Base-by-base conservation (phyloP, 352 stramenopile species). In the Phytophthora lateralis region DNA sequence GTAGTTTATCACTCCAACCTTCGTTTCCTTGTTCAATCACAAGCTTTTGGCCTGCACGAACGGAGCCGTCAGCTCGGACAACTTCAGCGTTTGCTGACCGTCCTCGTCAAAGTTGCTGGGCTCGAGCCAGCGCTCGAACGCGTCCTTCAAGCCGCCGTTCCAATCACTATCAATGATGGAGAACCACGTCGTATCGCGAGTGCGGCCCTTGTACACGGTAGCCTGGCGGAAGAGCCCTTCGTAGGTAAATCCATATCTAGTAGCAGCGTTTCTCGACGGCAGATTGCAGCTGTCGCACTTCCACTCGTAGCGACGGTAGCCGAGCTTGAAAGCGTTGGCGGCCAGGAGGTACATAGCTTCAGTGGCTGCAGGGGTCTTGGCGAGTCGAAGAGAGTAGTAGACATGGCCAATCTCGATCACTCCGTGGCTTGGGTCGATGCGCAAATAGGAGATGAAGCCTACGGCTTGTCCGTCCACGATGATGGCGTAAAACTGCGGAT, bases 321-420 rank as follows among this genome's bases (percentile, higher is more conserved):
- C 47, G 6, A 69, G 42, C 15, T 50, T 9, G 14, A 69, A 65
- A 9, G 47, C 61, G 18, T 60, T 69, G 3, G 41, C n/a, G 12
- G 48, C 48, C 8, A 64, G 14, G 7, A 69, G 39, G 15, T 55
- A 63, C 17, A 69, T 63, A 0, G 53, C 38, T 45, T 69, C 60
- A 4, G 60, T 62, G 2, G 53, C 60, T 4, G 60, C 60, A 12
- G 38, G 38, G 4, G 62, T 66, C 45, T 55, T 60, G 10, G 43
- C 39, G 6, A 71, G 32, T 34, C 20, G 11, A 3, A 32, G 24
- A 3, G 62, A 57, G 10, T 54, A 71, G 27, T 62, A 60, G 3
- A 66, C n/a, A 20, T 59, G 62, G 5, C 62, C 55, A 7, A 71
- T 35, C n/a, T 71, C 62, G 18, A 71, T 55, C 4, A 37, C 56